phyloP scores from a whole-genome alignment of 2,329 filamentous ascomycete genomes.

The Pseudohalonectria lignicola region DNA sequence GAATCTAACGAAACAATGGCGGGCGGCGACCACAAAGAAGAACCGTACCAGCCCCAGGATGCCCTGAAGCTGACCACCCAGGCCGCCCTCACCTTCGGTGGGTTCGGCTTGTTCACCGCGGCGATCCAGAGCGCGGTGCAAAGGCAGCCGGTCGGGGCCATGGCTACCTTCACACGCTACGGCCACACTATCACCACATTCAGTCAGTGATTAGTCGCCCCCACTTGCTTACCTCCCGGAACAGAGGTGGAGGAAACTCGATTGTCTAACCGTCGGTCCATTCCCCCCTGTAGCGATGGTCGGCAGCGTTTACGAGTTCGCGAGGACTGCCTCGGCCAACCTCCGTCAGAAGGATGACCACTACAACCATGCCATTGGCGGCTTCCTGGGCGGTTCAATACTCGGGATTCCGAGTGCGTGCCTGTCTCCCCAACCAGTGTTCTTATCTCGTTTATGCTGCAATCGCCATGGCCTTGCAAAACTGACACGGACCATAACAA shows the following conservation, averaged over 20 bases:
- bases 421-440: not conserved
- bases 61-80: constrained; percentile 45
- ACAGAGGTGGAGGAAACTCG: too few relatives aligned
- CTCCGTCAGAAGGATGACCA: constrained; percentile 74
- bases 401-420: too few relatives aligned
- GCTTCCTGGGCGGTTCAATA: constrained; percentile 64
- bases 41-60: constrained; percentile 33
- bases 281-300: constrained; percentile 45
- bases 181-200: constrained; percentile 62
- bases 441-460: too few relatives aligned
- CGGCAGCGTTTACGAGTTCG: constrained; percentile 69
- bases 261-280: too few relatives aligned
- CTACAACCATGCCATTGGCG: constrained; percentile 63
- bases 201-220: constrained; percentile 33
- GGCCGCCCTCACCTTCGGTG: constrained; percentile 43
- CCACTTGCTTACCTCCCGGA: not conserved
- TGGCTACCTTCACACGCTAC: constrained; percentile 69
- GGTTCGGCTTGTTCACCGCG: constrained; percentile 40
- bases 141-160: constrained; percentile 69
- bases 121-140: constrained; percentile 75
- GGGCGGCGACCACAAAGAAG: constrained; percentile 17
- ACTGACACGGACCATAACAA: too few relatives aligned
- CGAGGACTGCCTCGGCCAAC: constrained; percentile 67
- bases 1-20: constrained; percentile 15
- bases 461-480: too few relatives aligned